phyloP scores from a whole-genome alignment of 345 rosid species.

The Pistacia vera region DNA sequence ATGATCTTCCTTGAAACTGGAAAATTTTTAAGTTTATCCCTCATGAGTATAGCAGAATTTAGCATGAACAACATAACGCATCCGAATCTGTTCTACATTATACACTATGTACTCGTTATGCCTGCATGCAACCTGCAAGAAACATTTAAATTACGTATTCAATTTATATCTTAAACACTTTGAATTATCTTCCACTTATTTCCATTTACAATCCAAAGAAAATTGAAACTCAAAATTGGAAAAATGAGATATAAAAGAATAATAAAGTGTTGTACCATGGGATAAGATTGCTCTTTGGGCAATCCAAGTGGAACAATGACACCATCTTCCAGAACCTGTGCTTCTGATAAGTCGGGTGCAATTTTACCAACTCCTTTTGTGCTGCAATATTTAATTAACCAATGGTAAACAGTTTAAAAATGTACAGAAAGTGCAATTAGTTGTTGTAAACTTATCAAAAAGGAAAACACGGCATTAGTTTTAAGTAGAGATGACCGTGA shows the following conservation, averaged over 20 bases:
- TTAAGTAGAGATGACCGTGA: too few species aligned
- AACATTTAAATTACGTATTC: not conserved
- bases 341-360: slow-evolving; percentile 60
- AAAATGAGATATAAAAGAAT: too few species aligned
- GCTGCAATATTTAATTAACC: slow-evolving; percentile 35
- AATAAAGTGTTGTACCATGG: slow-evolving; percentile 22
- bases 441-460: too few species aligned
- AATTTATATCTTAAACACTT: too few species aligned
- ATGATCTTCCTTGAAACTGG: not conserved
- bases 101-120: slow-evolving; percentile 63
- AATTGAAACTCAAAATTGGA: not conserved
- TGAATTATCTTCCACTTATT: too few species aligned
- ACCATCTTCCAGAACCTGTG: slow-evolving; percentile 64
- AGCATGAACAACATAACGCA: too few species aligned
- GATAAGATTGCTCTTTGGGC: slow-evolving; percentile 41
- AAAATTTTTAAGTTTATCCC: not conserved
- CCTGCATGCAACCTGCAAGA: slow-evolving; percentile 57
- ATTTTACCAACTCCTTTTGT: slow-evolving; percentile 77
- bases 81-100: too few species aligned
- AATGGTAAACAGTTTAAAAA: not conserved
- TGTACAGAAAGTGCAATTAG: too few species aligned
- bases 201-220: too few species aligned
- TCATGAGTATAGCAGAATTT: not conserved
- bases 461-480: too few species aligned
- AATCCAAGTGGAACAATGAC: slow-evolving; percentile 75